Conservation (phyloP, 495 filamentous ascomycete species). For the Durotheca rogersii region DNA sequence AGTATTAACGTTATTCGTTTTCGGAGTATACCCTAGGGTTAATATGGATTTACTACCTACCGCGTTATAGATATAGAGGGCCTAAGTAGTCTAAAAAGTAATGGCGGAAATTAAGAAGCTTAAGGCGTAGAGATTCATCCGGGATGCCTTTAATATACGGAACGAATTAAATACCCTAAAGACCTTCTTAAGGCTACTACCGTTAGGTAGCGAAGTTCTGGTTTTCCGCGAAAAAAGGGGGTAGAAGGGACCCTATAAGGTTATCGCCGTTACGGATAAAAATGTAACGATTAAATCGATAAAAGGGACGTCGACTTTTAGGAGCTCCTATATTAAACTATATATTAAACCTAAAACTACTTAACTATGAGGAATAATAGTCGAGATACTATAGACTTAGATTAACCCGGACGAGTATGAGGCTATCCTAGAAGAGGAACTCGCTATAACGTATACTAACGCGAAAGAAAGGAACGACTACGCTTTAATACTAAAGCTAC, state of each 20-base stretch:
- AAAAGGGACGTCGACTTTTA: background rate
- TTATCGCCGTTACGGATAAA: background rate
- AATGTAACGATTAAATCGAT: conserved; percentile 2
- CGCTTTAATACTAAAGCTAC: too few species aligned
- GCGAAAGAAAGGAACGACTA: background rate
- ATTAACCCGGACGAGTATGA: background rate
- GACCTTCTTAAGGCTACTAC: conserved; percentile 10
- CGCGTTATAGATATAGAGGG: conserved; percentile 8
- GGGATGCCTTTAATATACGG: conserved; percentile 7
- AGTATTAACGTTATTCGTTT: too few species aligned
- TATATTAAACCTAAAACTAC: background rate
- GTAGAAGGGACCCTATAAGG: conserved; percentile 19
- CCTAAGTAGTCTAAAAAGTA: conserved; percentile 21
- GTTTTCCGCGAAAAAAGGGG: conserved; percentile 16
- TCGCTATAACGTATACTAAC: background rate
- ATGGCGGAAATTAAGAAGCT: conserved; percentile 21
- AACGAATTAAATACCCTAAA: conserved; percentile 22
- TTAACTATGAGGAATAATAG: background rate
- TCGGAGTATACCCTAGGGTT: too few species aligned
- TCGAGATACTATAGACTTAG: background rate
- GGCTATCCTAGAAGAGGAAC: background rate
- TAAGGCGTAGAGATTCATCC: conserved; percentile 9
- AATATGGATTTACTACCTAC: too few species aligned
- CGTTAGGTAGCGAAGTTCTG: conserved; percentile 10
- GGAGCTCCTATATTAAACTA: conserved; percentile 1